Percentiles rank a stretch among this genome's conserved stretches.
Evolutionary conservation across 2,329 filamentous ascomycete species (phyloP).

Genomic region (Colletotrichum cereale): DNA sequence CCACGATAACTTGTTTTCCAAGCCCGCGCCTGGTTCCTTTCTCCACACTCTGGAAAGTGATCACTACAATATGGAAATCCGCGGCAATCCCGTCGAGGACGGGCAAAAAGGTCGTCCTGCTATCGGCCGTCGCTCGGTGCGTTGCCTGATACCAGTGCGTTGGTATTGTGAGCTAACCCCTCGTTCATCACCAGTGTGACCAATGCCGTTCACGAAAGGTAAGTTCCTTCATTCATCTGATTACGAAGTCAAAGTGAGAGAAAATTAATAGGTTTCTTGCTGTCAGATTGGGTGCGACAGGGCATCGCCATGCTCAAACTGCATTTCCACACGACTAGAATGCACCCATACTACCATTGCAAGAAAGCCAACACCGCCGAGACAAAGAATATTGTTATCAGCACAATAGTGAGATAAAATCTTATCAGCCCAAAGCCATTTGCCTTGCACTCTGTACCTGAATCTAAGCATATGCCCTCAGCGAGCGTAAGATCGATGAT

Average conservation of each 20-base stretch:
- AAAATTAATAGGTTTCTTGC: background rate
- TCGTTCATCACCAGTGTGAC: background rate
- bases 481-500: background rate
- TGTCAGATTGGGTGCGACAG: slow-evolving; percentile 49
- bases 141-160: background rate
- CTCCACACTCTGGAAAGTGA: background rate
- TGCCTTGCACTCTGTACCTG: background rate
- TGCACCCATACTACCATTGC: slow-evolving; percentile 50
- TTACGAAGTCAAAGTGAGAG: background rate
- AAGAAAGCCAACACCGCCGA: slow-evolving; percentile 43
- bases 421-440: background rate
- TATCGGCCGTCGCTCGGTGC: background rate
- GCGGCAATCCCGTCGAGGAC: background rate
- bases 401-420: slow-evolving; percentile 44
- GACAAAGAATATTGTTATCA: slow-evolving; percentile 53
- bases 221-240: background rate
- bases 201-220: background rate
- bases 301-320: slow-evolving; percentile 51
- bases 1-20: background rate
- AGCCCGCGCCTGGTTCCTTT: background rate
- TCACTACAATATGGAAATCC: background rate
- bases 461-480: background rate
- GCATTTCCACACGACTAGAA: slow-evolving; percentile 47
- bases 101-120: background rate
- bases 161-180: background rate